A percentile compares a stretch with the other conserved stretches of the same genome.
Evolutionary conservation across 345 rosid genomes (phyloP).

Genomic region (Sonneratia caseolaris): DNA sequence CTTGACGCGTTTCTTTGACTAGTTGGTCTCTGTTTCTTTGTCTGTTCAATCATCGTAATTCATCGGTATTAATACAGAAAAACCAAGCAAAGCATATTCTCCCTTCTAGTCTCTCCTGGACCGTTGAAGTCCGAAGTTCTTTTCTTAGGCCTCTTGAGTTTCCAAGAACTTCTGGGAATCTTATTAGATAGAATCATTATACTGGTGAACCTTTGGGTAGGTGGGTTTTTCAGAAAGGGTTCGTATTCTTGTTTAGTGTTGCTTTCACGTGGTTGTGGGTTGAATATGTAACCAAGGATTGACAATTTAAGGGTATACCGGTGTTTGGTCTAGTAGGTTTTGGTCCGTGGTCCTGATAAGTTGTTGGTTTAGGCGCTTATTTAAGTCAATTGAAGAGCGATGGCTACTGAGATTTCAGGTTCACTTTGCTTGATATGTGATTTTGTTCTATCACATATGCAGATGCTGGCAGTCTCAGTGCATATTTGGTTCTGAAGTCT

Average conservation of each 20-base stretch:
- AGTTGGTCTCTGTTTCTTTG: constrained; percentile 9
- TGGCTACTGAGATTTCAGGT: not conserved
- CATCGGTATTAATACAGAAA: no score
- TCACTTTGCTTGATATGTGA: not conserved
- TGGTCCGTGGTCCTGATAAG: not conserved
- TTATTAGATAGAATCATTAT: not conserved
- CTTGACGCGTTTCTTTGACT: constrained; percentile 19
- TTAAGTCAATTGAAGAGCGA: not conserved
- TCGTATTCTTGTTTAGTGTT: not conserved
- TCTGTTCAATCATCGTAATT: constrained; percentile 3
- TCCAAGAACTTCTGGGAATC: constrained; percentile 2
- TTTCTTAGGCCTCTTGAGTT: not conserved
- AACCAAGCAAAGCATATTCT: no score
- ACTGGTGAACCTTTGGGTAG: not conserved
- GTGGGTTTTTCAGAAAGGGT: not conserved
- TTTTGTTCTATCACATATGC: not conserved
- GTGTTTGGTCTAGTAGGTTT: constrained; percentile 4
- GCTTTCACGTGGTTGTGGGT: not conserved
- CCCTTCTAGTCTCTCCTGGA: not conserved
- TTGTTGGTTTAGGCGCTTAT: not conserved
- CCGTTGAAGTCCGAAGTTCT: constrained; percentile 7
- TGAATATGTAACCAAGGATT: not conserved
- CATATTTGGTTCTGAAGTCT: not conserved
- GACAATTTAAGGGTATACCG: not conserved
- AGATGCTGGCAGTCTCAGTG: not conserved